Conservation (phyloP, 2,329 filamentous ascomycete species). For the Leptodontidium sp. region DNA sequence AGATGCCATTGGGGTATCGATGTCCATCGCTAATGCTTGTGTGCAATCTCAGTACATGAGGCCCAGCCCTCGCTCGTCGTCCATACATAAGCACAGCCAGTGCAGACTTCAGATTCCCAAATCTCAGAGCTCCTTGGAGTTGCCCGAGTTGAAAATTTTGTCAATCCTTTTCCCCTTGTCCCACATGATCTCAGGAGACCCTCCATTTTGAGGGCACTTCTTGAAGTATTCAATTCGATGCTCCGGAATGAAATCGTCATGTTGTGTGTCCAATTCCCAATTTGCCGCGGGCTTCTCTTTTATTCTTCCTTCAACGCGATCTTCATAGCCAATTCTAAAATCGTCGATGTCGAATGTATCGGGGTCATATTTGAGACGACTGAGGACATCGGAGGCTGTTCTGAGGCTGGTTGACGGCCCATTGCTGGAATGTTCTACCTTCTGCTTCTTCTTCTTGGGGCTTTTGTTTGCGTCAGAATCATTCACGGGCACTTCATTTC, state of each 20-base stretch:
- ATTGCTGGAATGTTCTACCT: neutral
- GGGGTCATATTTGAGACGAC: conserved; percentile 12
- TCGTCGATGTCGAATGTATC: conserved; percentile 16
- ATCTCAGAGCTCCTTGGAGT: neutral
- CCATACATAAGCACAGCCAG: neutral
- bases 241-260: conserved; percentile 73
- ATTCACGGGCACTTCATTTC: neutral
- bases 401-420: neutral
- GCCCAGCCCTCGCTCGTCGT: neutral
- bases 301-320: conserved; percentile 32
- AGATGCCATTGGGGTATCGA: neutral
- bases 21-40: neutral
- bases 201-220: conserved; percentile 48
- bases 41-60: neutral
- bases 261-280: conserved; percentile 47
- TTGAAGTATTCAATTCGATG: conserved; percentile 71
- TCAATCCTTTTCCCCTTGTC: conserved; percentile 50
- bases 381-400: conserved; percentile 13
- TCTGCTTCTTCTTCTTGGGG: neutral
- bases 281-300: conserved; percentile 33
- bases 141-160: conserved; percentile 30
- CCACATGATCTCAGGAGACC: conserved; percentile 62
- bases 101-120: neutral
- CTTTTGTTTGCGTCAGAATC: neutral
- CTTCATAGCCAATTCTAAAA: conserved; percentile 36